phyloP scores from a whole-genome alignment of 208 protist species.

The Leishmania tarentolae region DNA sequence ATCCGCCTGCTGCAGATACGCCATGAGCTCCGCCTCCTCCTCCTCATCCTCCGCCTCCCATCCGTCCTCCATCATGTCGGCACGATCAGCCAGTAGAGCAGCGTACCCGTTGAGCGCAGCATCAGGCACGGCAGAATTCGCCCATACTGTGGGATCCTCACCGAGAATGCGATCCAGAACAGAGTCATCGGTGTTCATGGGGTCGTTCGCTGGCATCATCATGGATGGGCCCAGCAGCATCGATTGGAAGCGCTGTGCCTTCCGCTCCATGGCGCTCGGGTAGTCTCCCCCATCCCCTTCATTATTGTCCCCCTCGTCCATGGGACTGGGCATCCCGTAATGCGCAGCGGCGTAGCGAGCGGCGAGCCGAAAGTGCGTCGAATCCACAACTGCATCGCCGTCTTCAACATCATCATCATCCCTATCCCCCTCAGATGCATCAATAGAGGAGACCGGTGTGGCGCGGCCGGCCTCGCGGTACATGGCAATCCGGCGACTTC shows the following conservation, averaged over 20 bases:
- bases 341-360: neutral
- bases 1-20: slow-evolving; percentile 79
- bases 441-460: slow-evolving; percentile 12
- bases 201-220: slow-evolving; percentile 7
- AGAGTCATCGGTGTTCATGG: slow-evolving; percentile 4
- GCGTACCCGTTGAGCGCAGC: neutral
- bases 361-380: slow-evolving; percentile 3
- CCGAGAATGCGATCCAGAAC: slow-evolving; percentile 38
- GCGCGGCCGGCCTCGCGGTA: slow-evolving; percentile 19
- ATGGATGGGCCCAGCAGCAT: slow-evolving; percentile 19
- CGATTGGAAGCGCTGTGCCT: slow-evolving; percentile 20
- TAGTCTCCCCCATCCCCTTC: slow-evolving; percentile 7
- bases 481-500: slow-evolving; percentile 43
- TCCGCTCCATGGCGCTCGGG: slow-evolving; percentile 6
- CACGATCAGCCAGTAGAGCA: neutral
- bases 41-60: slow-evolving; percentile 46
- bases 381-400: neutral
- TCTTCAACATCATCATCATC: slow-evolving; percentile 14
- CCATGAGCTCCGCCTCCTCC: slow-evolving; percentile 76
- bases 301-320: neutral
- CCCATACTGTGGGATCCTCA: slow-evolving; percentile 3
- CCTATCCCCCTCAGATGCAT: slow-evolving; percentile 22
- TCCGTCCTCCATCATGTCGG: slow-evolving; percentile 52
- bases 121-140: neutral
- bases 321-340: neutral